Base-by-base conservation (phyloP, 148 eudicot genomes). In the Arctostaphylos glauca region DNA sequence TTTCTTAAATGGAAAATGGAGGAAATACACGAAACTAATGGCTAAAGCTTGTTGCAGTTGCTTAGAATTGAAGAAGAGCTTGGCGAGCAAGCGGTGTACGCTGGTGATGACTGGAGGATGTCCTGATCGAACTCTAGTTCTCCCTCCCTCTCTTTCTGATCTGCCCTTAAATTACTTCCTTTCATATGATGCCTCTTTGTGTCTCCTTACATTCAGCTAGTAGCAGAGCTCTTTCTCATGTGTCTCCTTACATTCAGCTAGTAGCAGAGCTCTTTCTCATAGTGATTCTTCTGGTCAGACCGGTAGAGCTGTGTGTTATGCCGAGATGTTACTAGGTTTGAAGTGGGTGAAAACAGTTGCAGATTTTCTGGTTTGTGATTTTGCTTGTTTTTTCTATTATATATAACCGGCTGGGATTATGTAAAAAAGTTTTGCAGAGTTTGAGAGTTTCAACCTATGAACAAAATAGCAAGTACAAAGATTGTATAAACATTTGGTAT, bases 41-140 rank as follows among this genome's bases (percentile, higher is more conserved):
- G 76, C 25, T 71, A 21, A 68, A 23, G 78, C 66, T 48, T 81
- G 43, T 77, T 86, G 90, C 95, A 96, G 99, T 86, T 96, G 88
- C 89, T 94, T 38, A 91, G 99, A 87, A 96, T 94, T 62, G 99
- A 96, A 83, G 98, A 93, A 92, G 98, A 93, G 84, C 92, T 96
- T 47, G 97, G 98, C 2, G 99, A 96, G 73, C 94, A 93, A 83
- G 93, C 93, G 80, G 84, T 85, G 68, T 96, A 93, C 86, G 93
- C 87, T 67, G 98, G 97, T 81, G 97, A 96, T 74, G 93, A 93
- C 64, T 96, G 98, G 99, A 91, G 93, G 77, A 83, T 81, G 80
- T 89, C 83, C 43, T 93, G 89, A 93, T 54, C 85, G 77, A 47
- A 44, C 58, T 46, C 55, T 78, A 13, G 8, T 19, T 76, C 31